Evolutionary conservation across 495 filamentous ascomycete species (phyloP).

Genomic region (Xylaria sp.): DNA sequence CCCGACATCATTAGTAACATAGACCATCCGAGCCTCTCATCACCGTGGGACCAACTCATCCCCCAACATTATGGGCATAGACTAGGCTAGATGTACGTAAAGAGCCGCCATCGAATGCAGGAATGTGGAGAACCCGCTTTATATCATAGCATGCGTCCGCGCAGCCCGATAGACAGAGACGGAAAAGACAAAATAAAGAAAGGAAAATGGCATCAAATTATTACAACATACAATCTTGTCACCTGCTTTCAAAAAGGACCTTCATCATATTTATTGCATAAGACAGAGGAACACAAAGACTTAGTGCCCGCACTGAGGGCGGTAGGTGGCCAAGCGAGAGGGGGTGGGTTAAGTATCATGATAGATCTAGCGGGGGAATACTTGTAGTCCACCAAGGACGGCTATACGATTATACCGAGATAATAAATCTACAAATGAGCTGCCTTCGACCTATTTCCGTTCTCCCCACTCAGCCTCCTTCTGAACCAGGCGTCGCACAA

Average conservation of each 20-base stretch:
- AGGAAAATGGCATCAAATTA: not conserved
- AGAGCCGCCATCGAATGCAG: no score
- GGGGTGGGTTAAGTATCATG: not conserved
- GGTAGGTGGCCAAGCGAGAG: not conserved
- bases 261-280: not conserved
- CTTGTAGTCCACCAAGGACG: not conserved
- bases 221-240: not conserved
- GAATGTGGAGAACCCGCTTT: not conserved
- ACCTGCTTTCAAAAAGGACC: not conserved
- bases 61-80: not conserved
- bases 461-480: not conserved
- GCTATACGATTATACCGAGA: not conserved
- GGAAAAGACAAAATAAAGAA: conserved; percentile 1
- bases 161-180: not conserved
- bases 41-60: no score
- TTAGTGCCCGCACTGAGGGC: not conserved
- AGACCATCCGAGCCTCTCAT: not conserved
- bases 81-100: not conserved
- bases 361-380: not conserved
- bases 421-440: not conserved
- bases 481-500: conserved; percentile 25
- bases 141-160: not conserved
- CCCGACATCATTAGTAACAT: not conserved
- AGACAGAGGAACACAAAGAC: not conserved
- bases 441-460: not conserved